phyloP scores from a whole-genome alignment of 441 rosid genomes.

The Flueggea neowawraea region DNA sequence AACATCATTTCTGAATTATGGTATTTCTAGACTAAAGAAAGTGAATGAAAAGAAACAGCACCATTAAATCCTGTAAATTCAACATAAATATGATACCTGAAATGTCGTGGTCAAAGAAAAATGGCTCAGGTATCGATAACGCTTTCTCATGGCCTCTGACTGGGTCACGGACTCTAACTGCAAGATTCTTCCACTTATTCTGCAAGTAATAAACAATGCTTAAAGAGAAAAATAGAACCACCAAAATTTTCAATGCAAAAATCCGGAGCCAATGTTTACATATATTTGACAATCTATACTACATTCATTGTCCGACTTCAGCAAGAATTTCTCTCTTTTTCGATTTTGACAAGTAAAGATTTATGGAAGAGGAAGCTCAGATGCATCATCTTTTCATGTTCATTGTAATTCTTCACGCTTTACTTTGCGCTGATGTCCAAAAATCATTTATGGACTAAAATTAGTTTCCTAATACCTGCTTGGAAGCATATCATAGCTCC shows the following conservation, averaged over 20 bases:
- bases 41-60: too few relatives aligned
- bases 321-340: too few relatives aligned
- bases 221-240: background rate
- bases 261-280: too few relatives aligned
- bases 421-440: background rate
- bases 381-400: background rate
- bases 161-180: conserved; percentile 86
- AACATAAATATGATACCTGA: conserved; percentile 42
- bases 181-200: conserved; percentile 74
- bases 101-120: conserved; percentile 85
- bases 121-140: conserved; percentile 89
- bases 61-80: background rate
- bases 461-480: conserved; percentile 68
- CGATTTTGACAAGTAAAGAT: too few relatives aligned
- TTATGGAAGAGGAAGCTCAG: background rate
- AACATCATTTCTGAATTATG: background rate
- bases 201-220: conserved; percentile 24
- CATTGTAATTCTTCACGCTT: background rate
- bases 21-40: too few relatives aligned
- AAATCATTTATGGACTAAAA: too few relatives aligned
- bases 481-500: conserved; percentile 77
- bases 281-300: too few relatives aligned
- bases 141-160: conserved; percentile 79
- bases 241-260: background rate
- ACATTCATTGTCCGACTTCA: too few relatives aligned